Evolutionary conservation across 495 filamentous ascomycete genomes (phyloP), one percentile per base, ranked within the genome.

Genomic region (Hyaloscypha hepaticicola): DNA sequence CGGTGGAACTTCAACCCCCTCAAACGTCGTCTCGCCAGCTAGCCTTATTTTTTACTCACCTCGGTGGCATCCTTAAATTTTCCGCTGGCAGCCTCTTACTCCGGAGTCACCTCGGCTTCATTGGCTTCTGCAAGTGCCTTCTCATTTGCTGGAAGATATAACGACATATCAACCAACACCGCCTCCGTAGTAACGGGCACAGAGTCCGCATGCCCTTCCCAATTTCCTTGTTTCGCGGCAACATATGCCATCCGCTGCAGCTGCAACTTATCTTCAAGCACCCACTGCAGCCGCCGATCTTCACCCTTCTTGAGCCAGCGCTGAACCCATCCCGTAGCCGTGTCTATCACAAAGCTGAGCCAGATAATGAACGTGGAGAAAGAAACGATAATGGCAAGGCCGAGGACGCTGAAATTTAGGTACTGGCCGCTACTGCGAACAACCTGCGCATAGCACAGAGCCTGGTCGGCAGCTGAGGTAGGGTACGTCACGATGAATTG

Each of bases 361-460:
- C 65, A 19, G 11, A 61, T 56, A 1, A 67, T 25, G 14, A 33
- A 22, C 4, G 28, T 5, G 6, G 31, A 21, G 24, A 67, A 24
- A 57, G 67, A 34, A 6, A 67, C 24, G 33, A 70, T 67, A 28
- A 66, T 60, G 3, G 49, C 51, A 5, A 67, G 48, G 11, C 64
- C 68, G n/a, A 70, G 60, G n/a, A 34, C 49, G 55, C 45, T 64
- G 61, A 70, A 70, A 41, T 70, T 70, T 24, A 64, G 60, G 55
- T 70, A 64, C 0, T 57, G 56, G 51, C 8, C 53, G 51, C 52
- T 57, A 22, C 58, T 66, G 27, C 33, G 55, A 28, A 70, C 61
- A n/a, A 65, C 51, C 48, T 70, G 68, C 2, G 60, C 57, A 2
- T 66, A 29, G 31, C 68, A 70, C 1, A 70, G 56, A 6, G 53